Conservation (phyloP, 352 stramenopile species). For the Pythium volutum region DNA sequence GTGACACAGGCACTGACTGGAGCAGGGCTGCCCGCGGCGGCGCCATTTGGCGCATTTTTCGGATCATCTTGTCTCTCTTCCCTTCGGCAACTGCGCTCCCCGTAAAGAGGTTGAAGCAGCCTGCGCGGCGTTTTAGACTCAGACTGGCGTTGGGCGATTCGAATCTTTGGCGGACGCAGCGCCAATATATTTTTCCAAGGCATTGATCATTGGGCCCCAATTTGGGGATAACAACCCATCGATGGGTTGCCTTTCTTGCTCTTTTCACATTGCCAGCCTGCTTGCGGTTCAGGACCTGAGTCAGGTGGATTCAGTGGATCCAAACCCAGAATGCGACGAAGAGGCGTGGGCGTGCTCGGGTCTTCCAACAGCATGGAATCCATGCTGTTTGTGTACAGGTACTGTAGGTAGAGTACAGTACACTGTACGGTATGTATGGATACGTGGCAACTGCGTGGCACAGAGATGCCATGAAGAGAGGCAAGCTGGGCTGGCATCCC, state of each 20-base stretch:
- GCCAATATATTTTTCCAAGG: neutral
- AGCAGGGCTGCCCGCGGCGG: neutral
- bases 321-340: neutral
- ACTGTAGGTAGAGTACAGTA: neutral
- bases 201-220: neutral
- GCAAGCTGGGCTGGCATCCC: too few species aligned
- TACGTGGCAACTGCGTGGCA: conserved; percentile 2
- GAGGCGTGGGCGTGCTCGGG: conserved; percentile 7
- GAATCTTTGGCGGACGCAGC: conserved; percentile 5
- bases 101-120: conserved; percentile 1
- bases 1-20: neutral
- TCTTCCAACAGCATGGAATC: too few species aligned
- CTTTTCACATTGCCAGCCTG: neutral
- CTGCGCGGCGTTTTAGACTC: neutral
- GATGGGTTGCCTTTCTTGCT: neutral
- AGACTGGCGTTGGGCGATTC: too few species aligned
- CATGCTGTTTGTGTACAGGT: neutral
- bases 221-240: neutral
- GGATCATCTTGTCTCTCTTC: neutral
- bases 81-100: conserved; percentile 1
- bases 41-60: too few species aligned
- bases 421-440: neutral
- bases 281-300: too few species aligned
- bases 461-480: too few species aligned
- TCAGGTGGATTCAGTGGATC: conserved; percentile 2